Conservation (phyloP, 2,329 filamentous ascomycete genomes). For the Trichophyton verrucosum region DNA sequence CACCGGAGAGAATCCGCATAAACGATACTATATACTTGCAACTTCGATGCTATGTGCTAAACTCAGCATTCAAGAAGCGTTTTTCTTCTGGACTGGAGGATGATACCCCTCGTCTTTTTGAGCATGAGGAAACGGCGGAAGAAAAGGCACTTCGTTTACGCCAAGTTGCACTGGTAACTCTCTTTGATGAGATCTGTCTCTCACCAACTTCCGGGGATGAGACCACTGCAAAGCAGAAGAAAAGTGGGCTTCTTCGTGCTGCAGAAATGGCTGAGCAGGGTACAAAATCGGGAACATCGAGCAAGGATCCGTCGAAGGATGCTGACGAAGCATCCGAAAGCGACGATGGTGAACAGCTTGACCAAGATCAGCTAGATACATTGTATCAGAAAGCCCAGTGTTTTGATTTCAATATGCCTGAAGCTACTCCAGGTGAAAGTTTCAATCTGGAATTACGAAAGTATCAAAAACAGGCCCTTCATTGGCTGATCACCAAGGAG, state of each 20-base stretch:
- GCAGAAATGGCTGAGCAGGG: constrained; percentile 73
- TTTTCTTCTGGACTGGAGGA: constrained; percentile 49
- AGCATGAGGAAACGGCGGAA: constrained; percentile 72
- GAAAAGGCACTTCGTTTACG: constrained; percentile 72
- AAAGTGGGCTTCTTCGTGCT: constrained; percentile 74
- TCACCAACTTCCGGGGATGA: constrained; percentile 63
- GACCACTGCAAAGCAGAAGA: constrained; percentile 61
- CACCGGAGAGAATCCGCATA: constrained; percentile 69
- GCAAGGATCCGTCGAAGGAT: constrained; percentile 26
- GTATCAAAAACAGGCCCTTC: constrained; percentile 87
- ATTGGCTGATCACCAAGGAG: constrained; percentile 96
- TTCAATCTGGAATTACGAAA: constrained; percentile 76
- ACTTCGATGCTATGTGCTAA: constrained; percentile 62
- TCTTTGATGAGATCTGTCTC: constrained; percentile 82
- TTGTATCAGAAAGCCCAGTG: constrained; percentile 93
- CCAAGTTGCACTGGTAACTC: constrained; percentile 74
- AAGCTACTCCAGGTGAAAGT: constrained; percentile 66
- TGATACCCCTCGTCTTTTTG: constrained; percentile 63
- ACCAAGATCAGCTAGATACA: constrained; percentile 88
- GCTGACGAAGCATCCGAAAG: constrained; percentile 46
- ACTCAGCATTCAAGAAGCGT: constrained; percentile 56
- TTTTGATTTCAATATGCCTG: constrained; percentile 86
- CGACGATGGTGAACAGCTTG: constrained; percentile 81
- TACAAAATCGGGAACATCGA: constrained; percentile 47
- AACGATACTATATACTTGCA: constrained; percentile 95